phyloP scores from a whole-genome alignment of 108 stramenopile species.

The Nannochloropsis salina region DNA sequence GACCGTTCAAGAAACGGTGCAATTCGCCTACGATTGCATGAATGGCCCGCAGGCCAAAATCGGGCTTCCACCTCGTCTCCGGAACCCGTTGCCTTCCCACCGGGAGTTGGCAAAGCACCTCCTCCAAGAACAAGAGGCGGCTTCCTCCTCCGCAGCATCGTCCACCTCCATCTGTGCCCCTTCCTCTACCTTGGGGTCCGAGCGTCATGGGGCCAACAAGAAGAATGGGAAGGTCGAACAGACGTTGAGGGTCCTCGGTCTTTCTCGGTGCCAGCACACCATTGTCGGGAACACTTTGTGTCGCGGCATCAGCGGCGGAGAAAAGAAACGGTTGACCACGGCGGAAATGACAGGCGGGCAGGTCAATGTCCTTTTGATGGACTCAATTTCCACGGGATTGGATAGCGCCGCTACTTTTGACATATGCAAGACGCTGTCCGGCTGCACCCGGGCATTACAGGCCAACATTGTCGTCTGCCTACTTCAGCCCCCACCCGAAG shows the following conservation, averaged over 20 bases:
- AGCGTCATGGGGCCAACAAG: background rate
- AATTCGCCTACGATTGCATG: conserved; percentile 67
- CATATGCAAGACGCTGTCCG: conserved; percentile 60
- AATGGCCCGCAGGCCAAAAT: conserved; percentile 39
- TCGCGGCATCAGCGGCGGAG: conserved; percentile 76
- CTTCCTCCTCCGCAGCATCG: background rate
- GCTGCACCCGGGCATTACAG: conserved; percentile 38
- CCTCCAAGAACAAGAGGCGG: background rate
- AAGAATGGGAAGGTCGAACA: conserved; percentile 46
- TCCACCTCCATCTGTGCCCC: background rate
- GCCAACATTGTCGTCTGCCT: conserved; percentile 62
- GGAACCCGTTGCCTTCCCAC: conserved; percentile 25
- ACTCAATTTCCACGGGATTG: conserved; percentile 70
- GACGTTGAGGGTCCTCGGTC: conserved; percentile 56
- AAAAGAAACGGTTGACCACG: conserved; percentile 76
- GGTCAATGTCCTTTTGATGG: conserved; percentile 51
- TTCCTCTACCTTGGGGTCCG: background rate
- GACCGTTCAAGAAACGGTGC: conserved; percentile 68
- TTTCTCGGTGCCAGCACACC: conserved; percentile 46
- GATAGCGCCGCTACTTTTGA: conserved; percentile 74
- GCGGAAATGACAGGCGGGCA: conserved; percentile 65
- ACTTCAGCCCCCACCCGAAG: conserved; percentile 81
- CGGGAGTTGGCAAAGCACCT: background rate
- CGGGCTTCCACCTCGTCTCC: background rate
- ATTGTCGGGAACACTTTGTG: conserved; percentile 60